These are phyloP conservation scores for Dactylellina leptospora DNA, from an alignment of 2,329 filamentous ascomycete genomes.

Conservation along the genomic window DNA sequence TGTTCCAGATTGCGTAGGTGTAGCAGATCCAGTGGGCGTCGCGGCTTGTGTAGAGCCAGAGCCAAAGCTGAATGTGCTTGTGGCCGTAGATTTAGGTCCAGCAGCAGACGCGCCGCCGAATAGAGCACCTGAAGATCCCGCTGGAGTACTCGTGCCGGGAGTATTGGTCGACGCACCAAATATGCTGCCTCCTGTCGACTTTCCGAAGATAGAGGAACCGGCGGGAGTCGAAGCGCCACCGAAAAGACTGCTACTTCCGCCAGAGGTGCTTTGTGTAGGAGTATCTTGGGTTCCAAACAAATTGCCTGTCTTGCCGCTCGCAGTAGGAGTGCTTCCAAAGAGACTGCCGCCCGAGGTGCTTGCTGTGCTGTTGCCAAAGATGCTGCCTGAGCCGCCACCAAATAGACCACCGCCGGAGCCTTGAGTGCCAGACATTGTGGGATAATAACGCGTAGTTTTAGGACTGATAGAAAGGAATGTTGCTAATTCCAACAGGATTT, in stretches of 20 bases:
- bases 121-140: constrained; percentile 13
- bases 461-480: constrained; percentile 20
- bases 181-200: constrained; percentile 24
- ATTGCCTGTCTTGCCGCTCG: constrained; percentile 24
- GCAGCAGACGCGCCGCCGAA: constrained; percentile 21
- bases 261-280: constrained; percentile 27
- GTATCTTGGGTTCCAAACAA: constrained; percentile 36
- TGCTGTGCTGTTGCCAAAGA: constrained; percentile 30
- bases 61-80: constrained; percentile 34
- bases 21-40: constrained; percentile 31
- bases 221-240: constrained; percentile 20
- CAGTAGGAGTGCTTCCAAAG: constrained; percentile 31
- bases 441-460: constrained; percentile 13
- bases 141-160: constrained; percentile 39
- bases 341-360: constrained; percentile 21
- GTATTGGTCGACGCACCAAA: constrained; percentile 45
- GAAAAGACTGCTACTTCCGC: constrained; percentile 24
- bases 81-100: constrained; percentile 21
- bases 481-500: constrained; percentile 4
- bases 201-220: no score
- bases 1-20: constrained; percentile 37
- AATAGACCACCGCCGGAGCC: constrained; percentile 29
- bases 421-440: constrained; percentile 39
- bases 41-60: constrained; percentile 44
- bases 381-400: constrained; percentile 7